phyloP scores from a whole-genome alignment of 139 green algal genomes.

The Trebouxia sp. region DNA sequence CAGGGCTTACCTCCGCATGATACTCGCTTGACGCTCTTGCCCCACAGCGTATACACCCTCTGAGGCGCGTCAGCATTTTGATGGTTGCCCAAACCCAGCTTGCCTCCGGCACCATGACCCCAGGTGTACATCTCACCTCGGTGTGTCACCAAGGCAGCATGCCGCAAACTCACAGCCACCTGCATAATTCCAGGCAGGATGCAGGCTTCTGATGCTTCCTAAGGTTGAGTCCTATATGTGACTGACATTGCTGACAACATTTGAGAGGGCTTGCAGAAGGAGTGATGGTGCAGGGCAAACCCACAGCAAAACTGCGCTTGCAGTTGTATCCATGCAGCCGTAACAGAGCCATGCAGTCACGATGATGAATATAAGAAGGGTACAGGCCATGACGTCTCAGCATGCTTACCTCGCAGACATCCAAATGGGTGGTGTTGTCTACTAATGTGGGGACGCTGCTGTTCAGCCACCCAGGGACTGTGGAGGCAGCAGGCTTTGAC shows the following conservation, averaged over 20 bases:
- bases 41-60: constrained; percentile 57
- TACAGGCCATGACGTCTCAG: background rate
- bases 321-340: too few relatives aligned
- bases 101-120: constrained; percentile 59
- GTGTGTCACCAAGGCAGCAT: constrained; percentile 59
- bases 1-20: constrained; percentile 24
- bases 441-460: constrained; percentile 51
- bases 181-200: constrained; percentile 16
- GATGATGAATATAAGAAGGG: too few relatives aligned
- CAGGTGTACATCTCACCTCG: constrained; percentile 68
- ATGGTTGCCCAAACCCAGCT: constrained; percentile 65
- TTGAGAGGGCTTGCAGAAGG: too few relatives aligned
- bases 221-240: too few relatives aligned
- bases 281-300: too few relatives aligned
- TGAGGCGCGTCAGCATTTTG: constrained; percentile 44
- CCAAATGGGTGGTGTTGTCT: constrained; percentile 52
- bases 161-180: constrained; percentile 49
- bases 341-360: too few relatives aligned
- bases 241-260: too few relatives aligned
- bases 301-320: too few relatives aligned
- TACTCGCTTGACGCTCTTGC: constrained; percentile 48
- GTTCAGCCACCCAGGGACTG: constrained; percentile 42
- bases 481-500: background rate
- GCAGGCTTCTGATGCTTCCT: too few relatives aligned
- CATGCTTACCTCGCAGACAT: constrained; percentile 46